Evolutionary conservation across 2,329 filamentous ascomycete species (phyloP), one percentile per base, ranked within the genome.

Genomic region (Botrytis medusae): DNA sequence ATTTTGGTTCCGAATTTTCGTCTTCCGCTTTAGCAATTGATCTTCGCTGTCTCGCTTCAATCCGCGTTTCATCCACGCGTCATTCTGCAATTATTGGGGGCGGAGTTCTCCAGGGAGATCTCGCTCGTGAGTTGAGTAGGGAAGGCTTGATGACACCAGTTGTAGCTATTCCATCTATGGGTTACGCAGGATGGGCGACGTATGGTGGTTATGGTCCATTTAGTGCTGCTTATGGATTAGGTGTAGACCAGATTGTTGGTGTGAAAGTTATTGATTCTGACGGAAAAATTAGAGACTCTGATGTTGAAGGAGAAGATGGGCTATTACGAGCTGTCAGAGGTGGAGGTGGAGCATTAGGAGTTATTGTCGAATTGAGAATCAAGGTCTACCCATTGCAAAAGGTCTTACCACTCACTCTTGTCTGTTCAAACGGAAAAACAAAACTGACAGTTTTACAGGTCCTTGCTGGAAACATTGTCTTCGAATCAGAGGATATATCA

Each of bases 361-460:
- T 84, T 18, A 82, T 85, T 60, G 80, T 83, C 12, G 82, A 84
- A 73, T 54, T 84, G 10, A 81, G 79, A 4, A 79, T 85, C 73
- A 84, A 82, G 73, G 77, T 84, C 4, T 84, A 84, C 72, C 79
- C 80, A 4, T 69, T 81, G 4, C 78, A 79, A 37, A 78, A 79
- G 76, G 81, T 81, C 25, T 54, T 54, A 5, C 3, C 2, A 63
- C 22, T 8, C 37, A 37, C 34, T 25, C 29, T 22, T 44, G n/a
- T 22, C 57, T n/a, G 42, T 9, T 44, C 32, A 34, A 37, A 29
- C 54, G 8, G 29, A 29, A 25, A 18, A 20, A 22, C 6, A 64
- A 48, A 59, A 54, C 60, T 34, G 67, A 25, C n/a, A 68, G 18
- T 64, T 62, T 14, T 18, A 14, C 48, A 78, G 79, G 69, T 80